These are phyloP conservation scores for Akanthomyces dipterigenus DNA, from an alignment of 2,329 filamentous ascomycete species.

Conservation along the genomic window DNA sequence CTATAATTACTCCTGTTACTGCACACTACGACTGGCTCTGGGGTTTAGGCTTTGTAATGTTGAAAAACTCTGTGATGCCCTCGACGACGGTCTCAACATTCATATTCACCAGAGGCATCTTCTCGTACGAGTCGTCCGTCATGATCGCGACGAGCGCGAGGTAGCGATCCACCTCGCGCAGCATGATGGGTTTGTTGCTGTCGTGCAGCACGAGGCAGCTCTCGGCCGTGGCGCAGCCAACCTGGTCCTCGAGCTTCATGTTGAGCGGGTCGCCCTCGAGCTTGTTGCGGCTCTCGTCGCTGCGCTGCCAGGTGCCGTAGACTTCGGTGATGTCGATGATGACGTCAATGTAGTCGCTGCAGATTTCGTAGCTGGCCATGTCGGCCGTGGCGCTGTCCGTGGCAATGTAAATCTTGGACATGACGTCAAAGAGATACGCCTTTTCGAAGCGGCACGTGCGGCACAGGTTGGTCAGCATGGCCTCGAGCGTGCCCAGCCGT, in stretches of 20 bases:
- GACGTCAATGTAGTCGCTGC: constrained; percentile 96
- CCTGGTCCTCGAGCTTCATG: constrained; percentile 57
- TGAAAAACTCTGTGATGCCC: constrained; percentile 72
- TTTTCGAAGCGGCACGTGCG: constrained; percentile 95
- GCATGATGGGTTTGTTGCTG: constrained; percentile 56
- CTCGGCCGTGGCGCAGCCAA: constrained; percentile 59
- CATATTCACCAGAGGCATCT: constrained; percentile 79
- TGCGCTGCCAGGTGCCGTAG: constrained; percentile 69
- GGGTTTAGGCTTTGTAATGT: constrained; percentile 56
- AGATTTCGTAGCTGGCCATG: constrained; percentile 95
- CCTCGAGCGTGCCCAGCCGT: constrained; percentile 84
- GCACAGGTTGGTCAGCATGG: constrained; percentile 88
- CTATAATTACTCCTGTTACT: background rate
- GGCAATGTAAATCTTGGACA: constrained; percentile 97
- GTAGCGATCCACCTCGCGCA: constrained; percentile 66
- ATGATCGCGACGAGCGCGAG: constrained; percentile 79
- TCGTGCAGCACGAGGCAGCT: constrained; percentile 62
- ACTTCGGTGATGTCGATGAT: constrained; percentile 96
- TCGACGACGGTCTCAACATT: constrained; percentile 78
- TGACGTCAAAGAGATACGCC: constrained; percentile 93
- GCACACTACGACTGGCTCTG: constrained; percentile 7
- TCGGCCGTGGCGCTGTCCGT: constrained; percentile 91
- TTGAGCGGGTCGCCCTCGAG: constrained; percentile 57
- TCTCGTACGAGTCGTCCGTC: constrained; percentile 77
- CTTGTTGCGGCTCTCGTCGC: constrained; percentile 44